Base-by-base conservation (phyloP, 129 eudicot species). In the Tanacetum coccineum region DNA sequence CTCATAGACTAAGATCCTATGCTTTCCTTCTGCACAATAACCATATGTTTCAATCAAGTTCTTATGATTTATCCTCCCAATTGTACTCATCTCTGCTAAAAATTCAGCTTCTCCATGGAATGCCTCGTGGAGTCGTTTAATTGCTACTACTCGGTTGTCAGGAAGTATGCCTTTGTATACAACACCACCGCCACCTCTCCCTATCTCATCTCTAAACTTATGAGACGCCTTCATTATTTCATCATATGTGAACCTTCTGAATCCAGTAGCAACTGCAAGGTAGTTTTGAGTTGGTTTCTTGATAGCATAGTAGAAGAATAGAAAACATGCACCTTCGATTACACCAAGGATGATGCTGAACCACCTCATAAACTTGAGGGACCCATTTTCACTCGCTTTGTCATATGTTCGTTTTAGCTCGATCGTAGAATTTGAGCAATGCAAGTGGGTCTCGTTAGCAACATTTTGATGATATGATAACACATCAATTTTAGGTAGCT, bases 1-100 rank as follows among this genome's bases (percentile, higher is more conserved):
- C 62, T 57, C 62, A 57, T 3, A 57, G 3, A 57, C 62, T 36
- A 57, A 57, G 40, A 57, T 57, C 62, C 62, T 22, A 20, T 57
- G 62, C 62, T 25, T 57, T 22, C 62, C 17, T 57, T 57, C 62
- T 3, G 62, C 18, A 57, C 62, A 57, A 57, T 57, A 57, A 57
- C 62, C 62, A 57, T 57, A 57, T 13, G 62, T 57, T 25, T 57
- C 42, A 1, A 57, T 57, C 40, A 57, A 25, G 40, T 57, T 57
- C 62, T 57, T 57, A 22, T 57, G 62, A 13, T 25, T 57, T 9
- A 57, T 57, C 40, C 62, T 57, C 15, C 62, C 62, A 13, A 57
- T 25, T 57, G 62, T 57, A 6, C 42, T 57, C 62, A 57, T 57
- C 62, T 57, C 62, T 13, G 62, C 62, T 25, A 57, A 15, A 57